Evolutionary conservation across 768 basidiomycete species (phyloP).

Genomic region (Auricularia auricula-judae): DNA sequence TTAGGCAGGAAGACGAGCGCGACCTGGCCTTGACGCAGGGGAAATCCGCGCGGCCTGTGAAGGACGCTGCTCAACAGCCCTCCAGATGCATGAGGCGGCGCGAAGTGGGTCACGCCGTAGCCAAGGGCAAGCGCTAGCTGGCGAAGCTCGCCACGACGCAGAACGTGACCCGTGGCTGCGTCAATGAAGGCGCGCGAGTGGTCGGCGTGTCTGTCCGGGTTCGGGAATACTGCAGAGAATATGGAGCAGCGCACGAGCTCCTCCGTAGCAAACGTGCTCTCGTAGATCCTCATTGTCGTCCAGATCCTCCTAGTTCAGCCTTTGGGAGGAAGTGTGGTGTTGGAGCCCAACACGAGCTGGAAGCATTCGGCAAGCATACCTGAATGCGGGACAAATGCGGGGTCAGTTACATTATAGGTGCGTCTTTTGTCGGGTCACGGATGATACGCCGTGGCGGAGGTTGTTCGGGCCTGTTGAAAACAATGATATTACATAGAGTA

Average conservation of each 20-base stretch:
- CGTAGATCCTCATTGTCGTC: constrained; percentile 27
- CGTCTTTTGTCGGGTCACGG: too few species aligned
- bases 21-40: constrained; percentile 39
- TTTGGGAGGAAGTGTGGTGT: too few species aligned
- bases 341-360: too few species aligned
- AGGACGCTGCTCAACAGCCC: constrained; percentile 26
- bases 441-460: too few species aligned
- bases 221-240: constrained; percentile 37
- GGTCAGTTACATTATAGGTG: too few species aligned
- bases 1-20: constrained; percentile 63
- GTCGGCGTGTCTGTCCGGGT: constrained; percentile 33
- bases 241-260: constrained; percentile 32
- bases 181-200: constrained; percentile 52
- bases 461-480: too few species aligned
- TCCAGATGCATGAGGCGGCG: background rate
- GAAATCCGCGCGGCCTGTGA: constrained; percentile 11
- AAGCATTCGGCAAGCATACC: too few species aligned
- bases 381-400: too few species aligned
- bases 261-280: constrained; percentile 29
- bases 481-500: too few species aligned
- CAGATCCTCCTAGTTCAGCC: background rate
- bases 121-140: constrained; percentile 46
- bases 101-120: constrained; percentile 23
- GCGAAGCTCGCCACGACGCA: constrained; percentile 46
- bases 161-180: constrained; percentile 40